Conservation (phyloP, 805 yeast genomes). For the Ogataea trehaloabstinens region DNA sequence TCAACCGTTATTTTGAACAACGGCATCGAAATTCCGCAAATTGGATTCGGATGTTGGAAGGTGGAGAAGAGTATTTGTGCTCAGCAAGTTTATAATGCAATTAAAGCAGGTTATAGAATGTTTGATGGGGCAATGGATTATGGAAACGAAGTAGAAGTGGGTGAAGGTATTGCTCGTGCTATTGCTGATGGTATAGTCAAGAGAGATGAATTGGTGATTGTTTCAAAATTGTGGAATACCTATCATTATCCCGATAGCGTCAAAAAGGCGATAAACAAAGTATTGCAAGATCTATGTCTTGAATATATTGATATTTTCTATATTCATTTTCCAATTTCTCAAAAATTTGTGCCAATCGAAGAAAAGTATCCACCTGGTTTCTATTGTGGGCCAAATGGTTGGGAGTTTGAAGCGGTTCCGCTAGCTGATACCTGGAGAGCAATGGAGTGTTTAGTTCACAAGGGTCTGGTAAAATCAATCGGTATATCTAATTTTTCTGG, state of each 20-base stretch:
- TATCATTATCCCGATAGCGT: slow-evolving; percentile 79
- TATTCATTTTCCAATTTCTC: slow-evolving; percentile 89
- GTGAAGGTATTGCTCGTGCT: slow-evolving; percentile 55
- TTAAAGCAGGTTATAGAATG: slow-evolving; percentile 77
- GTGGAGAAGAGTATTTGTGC: slow-evolving; percentile 49
- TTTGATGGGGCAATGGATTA: slow-evolving; percentile 73
- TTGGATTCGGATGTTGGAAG: slow-evolving; percentile 62
- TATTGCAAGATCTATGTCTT: slow-evolving; percentile 65
- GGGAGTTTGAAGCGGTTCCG: slow-evolving; percentile 63
- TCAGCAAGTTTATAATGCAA: slow-evolving; percentile 69
- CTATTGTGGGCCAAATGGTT: slow-evolving; percentile 55
- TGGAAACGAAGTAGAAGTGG: slow-evolving; percentile 69
- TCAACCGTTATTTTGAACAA: slow-evolving; percentile 26
- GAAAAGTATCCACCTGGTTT: slow-evolving; percentile 78
- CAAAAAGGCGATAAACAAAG: slow-evolving; percentile 58
- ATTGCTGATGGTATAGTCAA: slow-evolving; percentile 67
- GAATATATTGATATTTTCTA: slow-evolving; percentile 82
- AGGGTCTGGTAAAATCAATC: slow-evolving; percentile 62
- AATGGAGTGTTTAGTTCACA: slow-evolving; percentile 61
- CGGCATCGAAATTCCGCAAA: slow-evolving; percentile 44
- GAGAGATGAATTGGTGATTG: slow-evolving; percentile 74
- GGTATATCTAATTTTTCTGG: slow-evolving; percentile 84
- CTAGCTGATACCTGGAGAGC: slow-evolving; percentile 75
- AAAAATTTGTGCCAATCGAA: slow-evolving; percentile 75
- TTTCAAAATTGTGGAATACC: slow-evolving; percentile 85